Base-by-base conservation (phyloP, 1,284 basidiomycete genomes). In the Agroathelia rolfsii region DNA sequence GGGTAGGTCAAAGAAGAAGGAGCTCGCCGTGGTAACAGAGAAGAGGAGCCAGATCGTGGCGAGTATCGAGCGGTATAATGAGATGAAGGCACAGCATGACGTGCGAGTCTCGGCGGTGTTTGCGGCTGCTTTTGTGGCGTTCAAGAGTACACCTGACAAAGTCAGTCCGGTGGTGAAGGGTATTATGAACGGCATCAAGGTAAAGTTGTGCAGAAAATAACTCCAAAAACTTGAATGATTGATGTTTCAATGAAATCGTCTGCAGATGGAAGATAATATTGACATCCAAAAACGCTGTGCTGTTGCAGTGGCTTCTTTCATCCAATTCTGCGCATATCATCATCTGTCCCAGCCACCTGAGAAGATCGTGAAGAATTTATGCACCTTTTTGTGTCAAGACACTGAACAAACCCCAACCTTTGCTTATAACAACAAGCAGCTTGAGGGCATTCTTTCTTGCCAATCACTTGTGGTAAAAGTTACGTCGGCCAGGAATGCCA, bases 141-240 rank as follows among this genome's bases (percentile, higher is more conserved):
- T 94, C 41, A 69, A 72, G 47, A 74, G 75, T 22, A 78, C 87
- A 22, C 92, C 93, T 0, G 76, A 88, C 41, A 98, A 97, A 62
- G 80, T 99, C 41, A 96, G 90, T 44, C 94, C 86, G 0, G 79
- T 99, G 28, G 92, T 99, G 34, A 90, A 95, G 56, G 90, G 88
- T 23, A 79, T 98, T 43, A 98, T 97, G 85, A 95, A 94, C 44
- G 89, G 90, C 22, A 83, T 98, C 62, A 98, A 97, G 73, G 89
- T 85, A 31, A 34, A 66, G 39, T 16, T 18, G 13, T 30, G 6
- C 10, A 18, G 15, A 3, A 20, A 24, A 17, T 8, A 14, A 3
- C 6, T 16, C 7, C 17, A 12, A 5, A 3, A 23, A 4, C 23
- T 27, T 32, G 25, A 19, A 15, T 32, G 28, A 50, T 29, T 48